phyloP scores from a whole-genome alignment of 345 rosid genomes.

The Heritiera littoralis region DNA sequence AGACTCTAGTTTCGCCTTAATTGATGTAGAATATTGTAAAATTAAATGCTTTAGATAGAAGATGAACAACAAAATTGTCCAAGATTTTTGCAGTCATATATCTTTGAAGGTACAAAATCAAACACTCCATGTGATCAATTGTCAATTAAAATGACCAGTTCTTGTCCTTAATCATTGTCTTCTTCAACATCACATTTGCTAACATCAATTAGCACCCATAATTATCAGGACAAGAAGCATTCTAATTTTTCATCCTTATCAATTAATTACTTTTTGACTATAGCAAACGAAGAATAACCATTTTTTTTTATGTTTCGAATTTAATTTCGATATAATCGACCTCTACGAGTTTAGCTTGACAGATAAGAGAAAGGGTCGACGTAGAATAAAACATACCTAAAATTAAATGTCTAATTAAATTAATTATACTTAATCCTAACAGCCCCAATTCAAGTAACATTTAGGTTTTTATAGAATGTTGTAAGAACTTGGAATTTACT shows the following conservation, averaged over 20 bases:
- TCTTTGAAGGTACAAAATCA: neutral
- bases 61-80: neutral
- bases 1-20: neutral
- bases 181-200: slow-evolving; percentile 3
- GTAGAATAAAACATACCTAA: neutral
- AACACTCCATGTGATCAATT: neutral
- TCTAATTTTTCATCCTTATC: neutral
- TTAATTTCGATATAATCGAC: neutral
- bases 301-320: neutral
- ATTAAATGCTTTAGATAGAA: neutral
- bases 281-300: neutral
- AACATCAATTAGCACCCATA: neutral
- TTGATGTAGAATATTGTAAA: neutral
- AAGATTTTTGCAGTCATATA: neutral
- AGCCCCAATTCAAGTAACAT: neutral
- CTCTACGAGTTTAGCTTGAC: neutral
- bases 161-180: slow-evolving; percentile 1
- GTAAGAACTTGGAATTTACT: neutral
- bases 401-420: neutral
- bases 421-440: neutral
- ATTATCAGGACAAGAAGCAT: neutral
- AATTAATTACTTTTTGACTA: neutral
- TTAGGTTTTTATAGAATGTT: neutral
- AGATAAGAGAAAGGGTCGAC: neutral
- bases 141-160: neutral